These are phyloP conservation scores for Mollisiaceae sp. DNA, from an alignment of 2,329 filamentous ascomycete genomes.

Conservation along the genomic window DNA sequence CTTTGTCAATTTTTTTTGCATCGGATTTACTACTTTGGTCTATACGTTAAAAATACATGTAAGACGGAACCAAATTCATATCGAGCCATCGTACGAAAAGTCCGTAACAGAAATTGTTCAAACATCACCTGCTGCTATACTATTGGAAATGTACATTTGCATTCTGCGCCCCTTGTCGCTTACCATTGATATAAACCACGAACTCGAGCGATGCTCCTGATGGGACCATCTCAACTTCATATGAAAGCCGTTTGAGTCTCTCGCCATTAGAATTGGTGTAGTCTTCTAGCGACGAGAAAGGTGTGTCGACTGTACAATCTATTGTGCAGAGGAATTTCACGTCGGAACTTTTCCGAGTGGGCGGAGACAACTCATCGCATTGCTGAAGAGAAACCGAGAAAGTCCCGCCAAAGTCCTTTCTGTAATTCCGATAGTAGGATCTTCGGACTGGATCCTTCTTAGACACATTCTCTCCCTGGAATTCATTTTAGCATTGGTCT, in stretches of 20 bases:
- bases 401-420: background rate
- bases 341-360: background rate
- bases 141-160: conserved; percentile 1
- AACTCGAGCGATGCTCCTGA: conserved; percentile 2
- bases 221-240: background rate
- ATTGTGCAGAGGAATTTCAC: background rate
- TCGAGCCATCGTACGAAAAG: too few relatives aligned
- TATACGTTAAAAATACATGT: too few relatives aligned
- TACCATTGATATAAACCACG: conserved; percentile 3
- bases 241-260: background rate
- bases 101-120: too few relatives aligned
- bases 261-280: background rate
- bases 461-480: background rate
- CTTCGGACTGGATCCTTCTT: background rate
- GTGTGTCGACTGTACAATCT: background rate
- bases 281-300: background rate
- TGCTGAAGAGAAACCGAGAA: background rate
- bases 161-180: background rate
- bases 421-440: background rate
- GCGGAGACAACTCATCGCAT: background rate
- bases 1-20: too few relatives aligned
- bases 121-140: too few relatives aligned
- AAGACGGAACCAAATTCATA: too few relatives aligned
- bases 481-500: background rate
- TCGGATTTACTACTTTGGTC: too few relatives aligned